Base-by-base conservation (phyloP, 2,329 filamentous ascomycete genomes). In the Beauveria brongniartii region DNA sequence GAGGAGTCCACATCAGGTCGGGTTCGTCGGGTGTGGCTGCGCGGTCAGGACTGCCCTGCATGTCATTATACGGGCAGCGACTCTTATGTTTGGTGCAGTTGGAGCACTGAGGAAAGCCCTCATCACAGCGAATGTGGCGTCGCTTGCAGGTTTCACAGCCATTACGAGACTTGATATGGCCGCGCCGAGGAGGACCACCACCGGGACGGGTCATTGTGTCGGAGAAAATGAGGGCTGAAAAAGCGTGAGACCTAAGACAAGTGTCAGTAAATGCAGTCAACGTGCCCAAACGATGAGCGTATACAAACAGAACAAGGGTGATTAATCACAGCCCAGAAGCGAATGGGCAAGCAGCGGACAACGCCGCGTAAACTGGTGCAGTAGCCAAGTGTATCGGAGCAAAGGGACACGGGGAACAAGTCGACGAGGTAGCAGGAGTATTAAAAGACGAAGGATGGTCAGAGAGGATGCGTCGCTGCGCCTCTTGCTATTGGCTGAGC, bases 31-130 rank as follows among this genome's bases (percentile, higher is more conserved):
- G 84, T 46, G 80, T 78, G 43, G 82, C 80, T 55, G 83, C 82
- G 67, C 84, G 80, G 66, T 89, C 86, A 57, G 72, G 68, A 62
- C 87, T 81, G 52, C 84, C 80, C 53, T 89, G 84, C 70, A 87
- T 86, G 72, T 97, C 92, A 81, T 96, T 95, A 79, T 97, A 99
- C 69, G 96, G 94, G 77, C 94, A 99, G 70, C 92, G 90, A 69
- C 95, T 94, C 79, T 97, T 96, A 78, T 99, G 94, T 78, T 97
- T 99, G 64, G 93, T 97, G 77, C 94, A 99, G 77, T 99, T 99
- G 70, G 91, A 91, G 78, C 93, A 99, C 83, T 99, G 94, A 56
- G 94, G 94, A 70, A 96, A 97, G 67, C 86, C 96, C 75, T 99
- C 94, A 72, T 99, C 94, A 77, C 94, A 99, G 69, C 94, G 86